These are phyloP conservation scores for Talaromyces proteolyticus DNA, from an alignment of 495 filamentous ascomycete species.

Conservation along the genomic window DNA sequence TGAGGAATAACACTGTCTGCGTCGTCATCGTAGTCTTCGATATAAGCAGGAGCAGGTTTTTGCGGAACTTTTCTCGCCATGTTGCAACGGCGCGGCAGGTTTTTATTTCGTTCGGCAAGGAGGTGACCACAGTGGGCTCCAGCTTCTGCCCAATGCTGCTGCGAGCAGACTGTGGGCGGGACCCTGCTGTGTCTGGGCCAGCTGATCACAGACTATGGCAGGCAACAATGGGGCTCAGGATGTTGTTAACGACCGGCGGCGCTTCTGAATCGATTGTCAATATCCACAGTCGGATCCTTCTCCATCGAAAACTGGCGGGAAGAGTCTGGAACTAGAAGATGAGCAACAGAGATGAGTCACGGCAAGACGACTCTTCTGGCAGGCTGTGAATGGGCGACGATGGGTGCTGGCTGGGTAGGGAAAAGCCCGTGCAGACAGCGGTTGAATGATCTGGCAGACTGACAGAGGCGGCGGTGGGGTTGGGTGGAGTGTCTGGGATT, in stretches of 20 bases:
- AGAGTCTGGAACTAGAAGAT: background rate
- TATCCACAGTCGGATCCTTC: constrained; percentile 7
- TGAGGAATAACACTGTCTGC: constrained; percentile 38
- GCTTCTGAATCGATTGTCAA: constrained; percentile 2
- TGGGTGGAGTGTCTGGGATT: background rate
- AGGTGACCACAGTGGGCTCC: background rate
- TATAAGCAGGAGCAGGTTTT: constrained; percentile 32
- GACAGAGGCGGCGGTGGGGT: constrained; percentile 1
- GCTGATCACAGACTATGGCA: constrained; percentile 1
- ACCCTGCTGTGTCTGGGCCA: constrained; percentile 3
- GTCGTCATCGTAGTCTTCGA: constrained; percentile 55
- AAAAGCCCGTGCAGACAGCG: background rate
- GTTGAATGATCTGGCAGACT: constrained; percentile 5
- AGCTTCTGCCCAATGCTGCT: constrained; percentile 7
- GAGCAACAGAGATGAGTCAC: constrained; percentile 7
- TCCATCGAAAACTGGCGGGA: constrained; percentile 9
- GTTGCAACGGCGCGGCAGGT: constrained; percentile 15
- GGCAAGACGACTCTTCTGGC: constrained; percentile 1
- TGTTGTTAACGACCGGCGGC: constrained; percentile 7
- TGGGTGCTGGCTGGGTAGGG: background rate
- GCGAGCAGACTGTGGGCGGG: constrained; percentile 2
- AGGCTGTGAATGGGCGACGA: constrained; percentile 5
- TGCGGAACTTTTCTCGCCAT: constrained; percentile 33
- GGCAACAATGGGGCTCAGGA: background rate
- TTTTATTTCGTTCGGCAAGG: constrained; percentile 6